Evolutionary conservation across 1,284 basidiomycete genomes (phyloP), one percentile per base, ranked within the genome.

Genomic region (Rhodotorula glutinis): DNA sequence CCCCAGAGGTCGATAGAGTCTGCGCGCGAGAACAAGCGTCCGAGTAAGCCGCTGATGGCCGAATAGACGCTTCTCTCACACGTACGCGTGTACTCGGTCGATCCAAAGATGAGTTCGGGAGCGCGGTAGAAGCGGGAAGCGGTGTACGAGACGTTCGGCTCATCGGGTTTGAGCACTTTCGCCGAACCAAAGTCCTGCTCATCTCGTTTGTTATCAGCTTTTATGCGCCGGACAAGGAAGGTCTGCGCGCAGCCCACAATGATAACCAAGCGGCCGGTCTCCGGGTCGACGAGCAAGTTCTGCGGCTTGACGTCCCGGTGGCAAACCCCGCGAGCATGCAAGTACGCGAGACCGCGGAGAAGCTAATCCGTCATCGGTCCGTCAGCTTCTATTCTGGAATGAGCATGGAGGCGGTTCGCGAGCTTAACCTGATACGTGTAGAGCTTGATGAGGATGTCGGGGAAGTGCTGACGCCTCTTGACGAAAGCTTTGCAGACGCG

Each of bases 281-380:
- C 87, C 17, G 94, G 92, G 81, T 98, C 96, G 76, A 98, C 40
- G 44, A 98, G 86, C 70, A 98, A 82, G 81, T 98, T 98, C 85
- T 98, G 95, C 14, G 95, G 95, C 82, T 98, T 98, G 84, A 98
- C 96, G 80, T 98, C 95, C 76, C 95, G 90, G 82, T 98, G 92
- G 70, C 79, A 81, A 67, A 81, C 78, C 19, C 68, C 60, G 75
- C 97, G 89, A 38, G 92, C 95, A 79, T 98, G 94, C 78, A 97
- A 96, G 85, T 98, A 97, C 70, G 93, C 91, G 71, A 98, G 83
- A 41, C 92, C 96, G 66, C 95, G 91, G 74, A 98, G 84, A 74
- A 98, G 89, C 82, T 98, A 55, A 16, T 7, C n/a, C 25, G 25
- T 27, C 41, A 56, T 21, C 2, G 25, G 38, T 21, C 25, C n/a